These are phyloP conservation scores for Arachis stenosperma DNA, from an alignment of 306 rosid genomes.

Conservation along the genomic window DNA sequence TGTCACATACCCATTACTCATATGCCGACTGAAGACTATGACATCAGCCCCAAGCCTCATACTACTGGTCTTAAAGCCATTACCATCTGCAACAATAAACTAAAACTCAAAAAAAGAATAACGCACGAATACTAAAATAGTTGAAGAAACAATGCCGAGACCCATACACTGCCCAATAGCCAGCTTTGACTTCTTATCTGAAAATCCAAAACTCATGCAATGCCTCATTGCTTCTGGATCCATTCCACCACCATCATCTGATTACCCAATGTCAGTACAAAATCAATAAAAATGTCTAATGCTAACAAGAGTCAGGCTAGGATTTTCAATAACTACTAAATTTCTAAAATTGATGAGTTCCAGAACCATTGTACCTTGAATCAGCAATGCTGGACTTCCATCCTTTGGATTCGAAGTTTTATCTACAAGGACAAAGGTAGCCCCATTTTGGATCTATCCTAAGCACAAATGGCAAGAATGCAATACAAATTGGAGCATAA, in stretches of 20 bases:
- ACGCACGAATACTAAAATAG: conserved; percentile 11
- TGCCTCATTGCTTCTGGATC: conserved; percentile 79
- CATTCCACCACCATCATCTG: conserved; percentile 97
- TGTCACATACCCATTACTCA: conserved; percentile 60
- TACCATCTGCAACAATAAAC: conserved; percentile 82
- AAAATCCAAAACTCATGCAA: conserved; percentile 97
- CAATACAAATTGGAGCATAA: conserved; percentile 48
- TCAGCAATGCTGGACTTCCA: conserved; percentile 80
- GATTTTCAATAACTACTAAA: conserved; percentile 25
- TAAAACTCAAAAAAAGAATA: conserved; percentile 40
- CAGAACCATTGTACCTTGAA: conserved; percentile 69
- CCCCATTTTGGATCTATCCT: conserved; percentile 92
- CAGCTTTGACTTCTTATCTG: conserved; percentile 70
- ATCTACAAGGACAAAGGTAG: conserved; percentile 86
- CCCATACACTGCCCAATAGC: conserved; percentile 91
- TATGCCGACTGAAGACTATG: conserved; percentile 77
- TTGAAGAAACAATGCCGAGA: conserved; percentile 37
- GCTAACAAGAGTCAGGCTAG: conserved; percentile 14
- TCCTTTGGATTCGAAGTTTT: conserved; percentile 79
- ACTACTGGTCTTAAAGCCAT: conserved; percentile 96
- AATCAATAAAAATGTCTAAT: conserved; percentile 12
- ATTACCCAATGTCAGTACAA: conserved; percentile 34
- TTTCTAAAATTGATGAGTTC: conserved; percentile 22
- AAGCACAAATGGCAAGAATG: conserved; percentile 49
- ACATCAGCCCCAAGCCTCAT: conserved; percentile 99